phyloP scores from a whole-genome alignment of 345 rosid species.

The Rhodamnia rubescens region DNA sequence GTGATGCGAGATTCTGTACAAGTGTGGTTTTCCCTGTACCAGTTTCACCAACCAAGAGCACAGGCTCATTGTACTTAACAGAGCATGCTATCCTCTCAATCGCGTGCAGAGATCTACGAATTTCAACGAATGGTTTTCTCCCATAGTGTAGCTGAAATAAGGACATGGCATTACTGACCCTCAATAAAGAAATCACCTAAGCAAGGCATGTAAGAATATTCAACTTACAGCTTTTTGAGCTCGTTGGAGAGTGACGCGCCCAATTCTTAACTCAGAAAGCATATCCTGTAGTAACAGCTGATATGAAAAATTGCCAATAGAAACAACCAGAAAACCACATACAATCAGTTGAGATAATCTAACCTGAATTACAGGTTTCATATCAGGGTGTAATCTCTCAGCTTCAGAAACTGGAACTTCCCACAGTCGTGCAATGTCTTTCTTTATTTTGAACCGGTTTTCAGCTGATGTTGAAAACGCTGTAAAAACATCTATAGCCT shows the following conservation, averaged over 20 bases:
- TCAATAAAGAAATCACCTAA: neutral
- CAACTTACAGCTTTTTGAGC: constrained; percentile 34
- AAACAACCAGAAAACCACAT: neutral
- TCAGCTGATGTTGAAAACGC: constrained; percentile 42
- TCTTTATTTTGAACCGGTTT: constrained; percentile 34
- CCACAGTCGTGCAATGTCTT: constrained; percentile 59
- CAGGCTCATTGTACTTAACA: constrained; percentile 77
- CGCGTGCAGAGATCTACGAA: constrained; percentile 54
- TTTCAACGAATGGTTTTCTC: constrained; percentile 52
- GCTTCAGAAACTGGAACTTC: constrained; percentile 31
- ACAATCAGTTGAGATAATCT: constrained; percentile 3
- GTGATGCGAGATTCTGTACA: constrained; percentile 72
- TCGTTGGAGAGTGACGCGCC: constrained; percentile 57
- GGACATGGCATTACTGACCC: neutral
- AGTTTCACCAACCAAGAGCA: constrained; percentile 97
- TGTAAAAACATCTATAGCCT: constrained; percentile 82
- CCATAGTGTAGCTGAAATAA: constrained; percentile 38
- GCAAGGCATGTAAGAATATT: neutral
- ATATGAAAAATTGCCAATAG: constrained; percentile 14
- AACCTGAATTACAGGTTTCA: constrained; percentile 79
- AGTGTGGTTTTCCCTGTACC: constrained; percentile 98
- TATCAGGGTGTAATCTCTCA: constrained; percentile 26
- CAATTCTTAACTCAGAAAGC: constrained; percentile 43
- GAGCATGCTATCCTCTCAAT: constrained; percentile 87
- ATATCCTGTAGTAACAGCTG: constrained; percentile 36